Base-by-base conservation (phyloP, 106 monocot genomes). In the Narthecium ossifragum region DNA sequence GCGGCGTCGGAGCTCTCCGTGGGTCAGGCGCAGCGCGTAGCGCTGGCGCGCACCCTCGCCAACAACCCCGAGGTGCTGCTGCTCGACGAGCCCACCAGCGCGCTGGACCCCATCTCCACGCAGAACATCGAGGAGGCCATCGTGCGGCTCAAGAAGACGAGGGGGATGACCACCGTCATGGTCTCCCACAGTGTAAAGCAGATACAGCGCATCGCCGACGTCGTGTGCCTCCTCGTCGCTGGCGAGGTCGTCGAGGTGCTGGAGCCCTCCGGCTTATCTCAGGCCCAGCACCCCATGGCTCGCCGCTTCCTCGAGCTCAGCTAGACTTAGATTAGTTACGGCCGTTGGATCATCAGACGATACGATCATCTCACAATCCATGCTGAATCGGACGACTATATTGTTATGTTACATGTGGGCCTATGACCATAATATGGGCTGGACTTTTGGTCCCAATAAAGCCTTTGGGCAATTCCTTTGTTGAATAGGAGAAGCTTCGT, bases 121-220 rank as follows among this genome's bases (percentile, higher is more conserved):
- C 85, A 85, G 64, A 93, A 93, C 76, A 93, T 93, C 10, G 93
- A 93, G 59, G 93, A 85, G 39, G 85, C 78, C 1, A 73, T 93
- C 31, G 62, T 92, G 27, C 51, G 70, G 36, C 65, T 92, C 31
- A 92, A 88, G 55, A 79, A 75, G 63, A 49, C 51, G 3, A 49
- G 59, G 17, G 69, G 86, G 21, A 64, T 93, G 26, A 93, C 88
- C 6, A 68, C 68, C 4, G 68, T 88, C 40, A 82, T 93, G 55
- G 93, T 93, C 15, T 93, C 93, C 1, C 93, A 93, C 29, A 88
- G 88, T 34, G 81, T 88, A 20, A 93, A 85, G 65, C 93, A 93
- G 63, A 82, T 93, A 13, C 84, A 82, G 30, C 72, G 93, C 8
- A 80, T 92, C 11, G 92, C 92, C 18, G 87, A 92, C 60, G 26